Percentiles rank a stretch among this genome's conserved stretches.
Evolutionary conservation across 495 filamentous ascomycete species (phyloP).

Genomic region (Eremomyces bilateralis): DNA sequence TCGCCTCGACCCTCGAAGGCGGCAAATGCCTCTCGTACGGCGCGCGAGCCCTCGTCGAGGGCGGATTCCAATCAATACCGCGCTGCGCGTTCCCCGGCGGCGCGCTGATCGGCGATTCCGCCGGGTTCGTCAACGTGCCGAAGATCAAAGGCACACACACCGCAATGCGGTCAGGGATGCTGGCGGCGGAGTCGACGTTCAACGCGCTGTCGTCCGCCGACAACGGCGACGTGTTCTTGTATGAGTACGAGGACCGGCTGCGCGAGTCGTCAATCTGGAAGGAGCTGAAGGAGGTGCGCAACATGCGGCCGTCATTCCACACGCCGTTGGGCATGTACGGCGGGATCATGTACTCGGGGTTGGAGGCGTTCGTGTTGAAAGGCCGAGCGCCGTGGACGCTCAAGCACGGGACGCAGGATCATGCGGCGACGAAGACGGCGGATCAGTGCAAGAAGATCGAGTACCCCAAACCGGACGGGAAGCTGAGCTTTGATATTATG

Average conservation of each 20-base stretch:
- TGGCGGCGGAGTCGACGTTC: conserved; percentile 80
- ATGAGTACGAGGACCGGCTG: conserved; percentile 83
- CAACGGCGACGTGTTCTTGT: conserved; percentile 62
- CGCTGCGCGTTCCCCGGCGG: conserved; percentile 92
- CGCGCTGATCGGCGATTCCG: conserved; percentile 86
- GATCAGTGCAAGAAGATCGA: conserved; percentile 71
- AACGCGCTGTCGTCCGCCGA: conserved; percentile 37
- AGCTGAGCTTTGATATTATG: conserved; percentile 86
- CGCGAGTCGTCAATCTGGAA: conserved; percentile 76
- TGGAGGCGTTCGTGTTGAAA: conserved; percentile 75
- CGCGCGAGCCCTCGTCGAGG: conserved; percentile 80
- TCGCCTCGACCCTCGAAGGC: conserved; percentile 59
- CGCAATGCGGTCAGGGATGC: conserved; percentile 91
- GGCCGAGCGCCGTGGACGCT: conserved; percentile 84
- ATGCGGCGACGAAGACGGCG: conserved; percentile 59
- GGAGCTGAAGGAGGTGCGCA: conserved; percentile 85
- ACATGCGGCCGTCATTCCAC: conserved; percentile 93
- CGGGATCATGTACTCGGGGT: conserved; percentile 76
- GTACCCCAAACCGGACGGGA: conserved; percentile 88
- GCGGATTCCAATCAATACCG: conserved; percentile 92
- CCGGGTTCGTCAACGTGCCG: conserved; percentile 91
- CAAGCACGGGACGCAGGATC: conserved; percentile 53
- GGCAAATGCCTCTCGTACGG: conserved; percentile 97
- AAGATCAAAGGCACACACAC: conserved; percentile 99
- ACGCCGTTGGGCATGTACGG: conserved; percentile 63